Base-by-base conservation (phyloP, 305 asterid species). In the Plantago rigida region DNA sequence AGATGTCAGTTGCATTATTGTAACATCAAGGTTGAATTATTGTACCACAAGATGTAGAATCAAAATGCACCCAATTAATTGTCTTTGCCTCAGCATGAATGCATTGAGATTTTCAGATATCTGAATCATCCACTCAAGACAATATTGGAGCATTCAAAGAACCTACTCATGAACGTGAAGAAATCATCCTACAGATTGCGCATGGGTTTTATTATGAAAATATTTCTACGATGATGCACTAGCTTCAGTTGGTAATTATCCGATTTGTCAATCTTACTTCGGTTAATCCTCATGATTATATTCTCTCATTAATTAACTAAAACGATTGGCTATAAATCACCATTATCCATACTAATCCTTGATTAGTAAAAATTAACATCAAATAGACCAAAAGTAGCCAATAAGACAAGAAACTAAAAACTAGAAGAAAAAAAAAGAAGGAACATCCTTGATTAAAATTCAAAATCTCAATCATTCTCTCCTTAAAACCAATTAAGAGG, bases 141-240 rank as follows among this genome's bases (percentile, higher is more conserved):
- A 0, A 36, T 36, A 36, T 31, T 36, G 44, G 10, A 8, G 9
- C 44, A 45, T 72, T 72, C 75, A 72, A 72, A 56, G 57, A 66
- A 76, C 73, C 69, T 59, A 69, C 76, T 76, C 78, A 76, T 72
- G 51, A 14, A 36, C 15, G 50, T 57, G 61, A 57, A 70, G 51
- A 52, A 64, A 59, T 47, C 52, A 51, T 44, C 62, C 53, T 11
- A 17, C 39, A 63, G 10, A 29, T 66, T 58, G 57, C 69, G 61
- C 46, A 26, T 68, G 29, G 29, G 62, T 64, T 52, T 64, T 7
- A 36, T 36, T 4, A 8, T 36, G 10, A 36, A 36, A 36, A 36
- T 36, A 50, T 2, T 62, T 48, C 12, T 52, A 48, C 24, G 52
- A 65, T 3, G 61, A 54, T 57, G 63, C 65, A 68, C 70, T 56